Base-by-base conservation (phyloP, 1,139 yeast species). In the Pichiaceae sp. region DNA sequence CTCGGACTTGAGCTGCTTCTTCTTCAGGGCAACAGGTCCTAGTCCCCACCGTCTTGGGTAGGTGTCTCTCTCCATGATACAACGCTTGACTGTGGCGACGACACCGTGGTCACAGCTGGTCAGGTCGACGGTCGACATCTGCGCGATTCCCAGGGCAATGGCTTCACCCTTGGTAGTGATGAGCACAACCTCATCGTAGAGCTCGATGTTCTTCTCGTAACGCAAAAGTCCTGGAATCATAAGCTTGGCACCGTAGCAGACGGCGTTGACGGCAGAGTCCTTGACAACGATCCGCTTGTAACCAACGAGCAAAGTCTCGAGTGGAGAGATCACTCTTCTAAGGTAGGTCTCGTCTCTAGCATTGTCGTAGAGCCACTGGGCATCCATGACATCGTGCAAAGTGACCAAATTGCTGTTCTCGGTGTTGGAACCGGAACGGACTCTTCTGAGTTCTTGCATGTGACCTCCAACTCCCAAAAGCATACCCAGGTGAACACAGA, bases 21-120 rank as follows among this genome's bases (percentile, higher is more conserved):
- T 91, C 81, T 86, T 87, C 66, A 85, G 89, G 46, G 98, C 98
- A 59, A 89, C 86, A 55, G 98, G 98, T 53, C 98, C 98, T 55
- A 91, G 70, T 46, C 98, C 98, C 98, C 98, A 91, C 75, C 97
- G 82, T 75, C 98, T 84, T 67, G 98, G 98, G 65, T 91, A 91
- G 39, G 95, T 78, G 63, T 91, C 98, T 70, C 98, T 82, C 70
- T 91, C 98, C 98, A 91, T 91, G 54, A 91, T 91, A 71, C 97
- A 89, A 71, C 98, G 85, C 76, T 91, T 91, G 59, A 91, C 95
- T 70, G 86, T 87, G 49, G 98, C 96, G 56, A 91, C 98, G 47
- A 89, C 89, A 54, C 98, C 98, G 63, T 91, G 98, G 64, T 91
- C 98, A 66, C 97, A 89, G 30, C 94, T 70, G 47, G 96, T 91